Evolutionary conservation across 164 flowering plant genomes (phyloP).

Genomic region (Liriodendron chinense): DNA sequence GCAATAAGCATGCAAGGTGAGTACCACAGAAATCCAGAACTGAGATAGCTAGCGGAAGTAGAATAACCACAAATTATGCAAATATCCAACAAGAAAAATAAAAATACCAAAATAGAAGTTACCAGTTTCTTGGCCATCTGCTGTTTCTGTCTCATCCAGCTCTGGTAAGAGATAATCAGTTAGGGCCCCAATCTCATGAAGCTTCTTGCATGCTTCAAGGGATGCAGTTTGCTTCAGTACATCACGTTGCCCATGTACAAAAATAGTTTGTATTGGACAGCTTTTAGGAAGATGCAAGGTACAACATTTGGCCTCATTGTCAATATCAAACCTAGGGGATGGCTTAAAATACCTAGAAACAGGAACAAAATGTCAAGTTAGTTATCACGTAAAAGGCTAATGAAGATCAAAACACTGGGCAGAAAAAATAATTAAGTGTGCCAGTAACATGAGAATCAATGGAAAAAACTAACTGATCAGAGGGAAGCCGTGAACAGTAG

Average conservation of each 20-base stretch:
- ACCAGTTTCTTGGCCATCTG: constrained; percentile 40
- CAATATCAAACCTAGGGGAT: constrained; percentile 48
- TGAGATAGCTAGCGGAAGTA: not conserved
- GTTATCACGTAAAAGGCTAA: not conserved
- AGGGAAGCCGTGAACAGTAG: constrained; percentile 85
- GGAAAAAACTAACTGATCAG: constrained; percentile 65
- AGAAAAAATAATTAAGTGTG: not conserved
- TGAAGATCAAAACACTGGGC: not conserved
- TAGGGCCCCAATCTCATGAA: constrained; percentile 72
- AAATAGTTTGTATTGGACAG: constrained; percentile 57
- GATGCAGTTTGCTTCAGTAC: constrained; percentile 59
- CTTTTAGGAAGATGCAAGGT: constrained; percentile 68
- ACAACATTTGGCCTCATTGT: constrained; percentile 39
- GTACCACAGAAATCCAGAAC: not conserved
- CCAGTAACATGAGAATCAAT: not conserved
- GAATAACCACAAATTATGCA: not conserved
- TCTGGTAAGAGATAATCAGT: constrained; percentile 79
- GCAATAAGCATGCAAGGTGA: not conserved
- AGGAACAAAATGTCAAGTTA: not conserved
- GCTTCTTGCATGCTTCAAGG: constrained; percentile 77
- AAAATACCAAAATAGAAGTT: constrained; percentile 8
- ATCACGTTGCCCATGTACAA: constrained; percentile 37
- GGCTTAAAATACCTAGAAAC: constrained; percentile 71
- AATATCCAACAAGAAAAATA: not conserved
- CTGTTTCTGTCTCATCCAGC: constrained; percentile 42